Evolutionary conservation across 768 basidiomycete species (phyloP).

Genomic region (Xerocomellus amylosporus): DNA sequence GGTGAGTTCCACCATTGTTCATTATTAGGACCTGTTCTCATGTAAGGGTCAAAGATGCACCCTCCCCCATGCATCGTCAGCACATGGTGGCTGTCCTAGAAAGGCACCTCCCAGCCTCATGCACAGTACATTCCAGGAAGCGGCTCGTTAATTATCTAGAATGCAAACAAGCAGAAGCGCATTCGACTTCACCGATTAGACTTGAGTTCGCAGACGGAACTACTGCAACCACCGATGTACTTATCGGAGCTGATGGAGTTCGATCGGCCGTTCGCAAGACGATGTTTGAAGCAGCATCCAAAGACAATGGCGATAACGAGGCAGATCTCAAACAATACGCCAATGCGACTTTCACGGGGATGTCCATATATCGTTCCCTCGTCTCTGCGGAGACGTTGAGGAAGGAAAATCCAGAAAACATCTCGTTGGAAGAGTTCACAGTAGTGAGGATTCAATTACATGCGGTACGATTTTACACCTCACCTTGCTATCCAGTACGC

Average conservation of each 20-base stretch:
- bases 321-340: constrained; percentile 9
- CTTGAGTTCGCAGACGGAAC: constrained; percentile 17
- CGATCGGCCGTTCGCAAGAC: constrained; percentile 26
- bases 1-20: constrained; percentile 11
- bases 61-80: constrained; percentile 20
- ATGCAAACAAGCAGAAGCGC: constrained; percentile 17
- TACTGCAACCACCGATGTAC: constrained; percentile 36
- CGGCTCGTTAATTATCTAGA: constrained; percentile 18
- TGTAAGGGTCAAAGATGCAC: not conserved
- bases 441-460: constrained; percentile 19
- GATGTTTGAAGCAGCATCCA: constrained; percentile 20
- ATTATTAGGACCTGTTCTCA: not conserved
- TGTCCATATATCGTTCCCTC: constrained; percentile 37
- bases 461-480: not conserved
- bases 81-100: constrained; percentile 19
- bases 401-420: constrained; percentile 21
- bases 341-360: constrained; percentile 43
- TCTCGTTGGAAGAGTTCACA: constrained; percentile 15
- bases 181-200: constrained; percentile 18
- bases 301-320: not conserved
- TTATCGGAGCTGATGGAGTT: constrained; percentile 48
- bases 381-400: constrained; percentile 34
- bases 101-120: constrained; percentile 16
- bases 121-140: constrained; percentile 17
- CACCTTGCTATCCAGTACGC: constrained; percentile 17